Evolutionary conservation across 1,284 basidiomycete genomes (phyloP), one percentile per base, ranked within the genome.

Genomic region (Leccinum fallax): DNA sequence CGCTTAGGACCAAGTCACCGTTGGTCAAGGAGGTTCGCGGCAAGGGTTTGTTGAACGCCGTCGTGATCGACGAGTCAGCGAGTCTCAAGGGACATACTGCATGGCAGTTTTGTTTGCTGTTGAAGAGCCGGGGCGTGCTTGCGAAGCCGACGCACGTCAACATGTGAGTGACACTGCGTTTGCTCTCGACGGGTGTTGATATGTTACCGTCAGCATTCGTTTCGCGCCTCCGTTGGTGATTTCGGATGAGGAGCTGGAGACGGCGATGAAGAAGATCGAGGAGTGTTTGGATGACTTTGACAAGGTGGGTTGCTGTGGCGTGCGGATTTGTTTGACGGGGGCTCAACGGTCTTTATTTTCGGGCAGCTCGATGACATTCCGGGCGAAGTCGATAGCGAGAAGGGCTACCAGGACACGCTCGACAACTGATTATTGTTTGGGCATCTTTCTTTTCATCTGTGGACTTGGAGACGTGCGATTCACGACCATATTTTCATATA

Each of bases 61-160:
- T 99, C 26, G 92, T 98, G 28, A 95, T 99, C 63, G 92, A 98
- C 73, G 93, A 97, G 79, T 77, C 77, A 63, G 85, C 87, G 80
- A 92, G 89, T 68, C 78, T 68, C 55, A 91, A 86, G 74, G 89
- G 92, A 16, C 82, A 95, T 62, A 89, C 91, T 3, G 97, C 97
- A 6, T 98, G 97, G 97, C 93, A 99, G 75, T 82, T 99, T 57
- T 99, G 97, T 78, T 76, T 98, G 71, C 77, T 98, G 67, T 80
- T 99, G 77, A 97, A 97, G 88, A 88, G 86, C 70, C 85, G 93
- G 61, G 95, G 96, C 8, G 82, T 97, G 61, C 80, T 97, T 65
- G 95, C 95, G 57, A 99, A 99, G 81, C 96, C 97, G 15, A 99
- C 97, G 0, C 97, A 98, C 73, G 86, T 89, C 53, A 97, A 98